These are phyloP conservation scores for Crithidia expoeki DNA, from an alignment of 208 protist genomes.

Conservation along the genomic window DNA sequence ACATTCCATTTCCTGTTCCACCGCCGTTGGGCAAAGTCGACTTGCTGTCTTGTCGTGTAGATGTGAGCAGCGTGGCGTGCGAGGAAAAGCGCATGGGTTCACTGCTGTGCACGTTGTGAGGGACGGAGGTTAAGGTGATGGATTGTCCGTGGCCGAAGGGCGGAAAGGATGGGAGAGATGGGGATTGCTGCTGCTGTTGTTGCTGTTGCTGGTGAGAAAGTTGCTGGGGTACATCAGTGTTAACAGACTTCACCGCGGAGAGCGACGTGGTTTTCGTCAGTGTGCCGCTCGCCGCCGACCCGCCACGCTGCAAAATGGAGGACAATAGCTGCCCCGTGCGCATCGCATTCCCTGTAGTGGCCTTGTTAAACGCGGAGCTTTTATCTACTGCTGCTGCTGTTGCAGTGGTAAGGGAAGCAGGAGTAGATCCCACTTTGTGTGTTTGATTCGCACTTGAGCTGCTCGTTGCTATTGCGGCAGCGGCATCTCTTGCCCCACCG, in stretches of 20 bases:
- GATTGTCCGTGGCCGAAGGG: slow-evolving; percentile 8
- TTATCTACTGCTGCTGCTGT: not conserved
- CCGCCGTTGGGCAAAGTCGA: not conserved
- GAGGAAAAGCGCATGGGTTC: slow-evolving; percentile 1
- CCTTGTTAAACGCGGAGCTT: not conserved
- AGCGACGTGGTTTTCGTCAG: not conserved
- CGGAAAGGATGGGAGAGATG: not conserved
- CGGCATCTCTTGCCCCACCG: not conserved
- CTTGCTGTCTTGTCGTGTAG: not conserved
- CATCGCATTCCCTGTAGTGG: not conserved
- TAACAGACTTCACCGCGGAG: not conserved
- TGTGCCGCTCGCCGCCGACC: not conserved
- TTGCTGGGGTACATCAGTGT: not conserved
- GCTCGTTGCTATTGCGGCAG: not conserved
- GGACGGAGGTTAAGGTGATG: not conserved
- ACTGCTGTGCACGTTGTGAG: slow-evolving; percentile 1
- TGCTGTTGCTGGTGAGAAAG: not conserved
- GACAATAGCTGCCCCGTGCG: not conserved
- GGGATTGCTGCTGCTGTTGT: slow-evolving; percentile 3
- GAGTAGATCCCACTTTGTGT: too few relatives aligned
- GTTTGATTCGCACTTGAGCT: too few relatives aligned
- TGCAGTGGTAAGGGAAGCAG: not conserved
- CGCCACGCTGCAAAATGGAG: slow-evolving; percentile 13
- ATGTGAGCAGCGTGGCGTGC: not conserved
- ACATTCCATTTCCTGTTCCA: not conserved